Conservation (phyloP, 805 yeast genomes). For the Metschnikowia matae region DNA sequence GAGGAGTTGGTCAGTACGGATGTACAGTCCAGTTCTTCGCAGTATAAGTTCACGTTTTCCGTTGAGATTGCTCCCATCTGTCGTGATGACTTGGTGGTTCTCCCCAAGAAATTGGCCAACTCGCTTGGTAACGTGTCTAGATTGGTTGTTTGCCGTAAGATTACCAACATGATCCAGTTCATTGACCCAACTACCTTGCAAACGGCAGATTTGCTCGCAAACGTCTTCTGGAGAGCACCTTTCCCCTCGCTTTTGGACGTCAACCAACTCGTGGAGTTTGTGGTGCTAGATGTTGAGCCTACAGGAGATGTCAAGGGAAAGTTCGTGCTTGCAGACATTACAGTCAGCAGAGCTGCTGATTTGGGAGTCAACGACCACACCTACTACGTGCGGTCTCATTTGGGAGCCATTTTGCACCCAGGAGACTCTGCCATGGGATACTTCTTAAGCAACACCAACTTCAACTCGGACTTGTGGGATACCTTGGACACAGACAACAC, state of each 20-base stretch:
- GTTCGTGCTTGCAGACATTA: conserved; percentile 80
- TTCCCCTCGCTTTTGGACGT: conserved; percentile 74
- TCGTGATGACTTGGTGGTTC: conserved; percentile 90
- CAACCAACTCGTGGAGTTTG: conserved; percentile 74
- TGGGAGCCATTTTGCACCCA: conserved; percentile 92
- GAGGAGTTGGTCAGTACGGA: conserved; percentile 90
- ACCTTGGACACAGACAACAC: conserved; percentile 53
- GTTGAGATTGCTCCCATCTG: conserved; percentile 95
- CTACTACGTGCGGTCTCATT: conserved; percentile 81
- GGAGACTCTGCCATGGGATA: conserved; percentile 96
- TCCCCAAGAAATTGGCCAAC: conserved; percentile 83
- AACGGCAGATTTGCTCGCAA: conserved; percentile 66
- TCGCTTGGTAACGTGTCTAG: conserved; percentile 79
- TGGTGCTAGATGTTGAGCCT: conserved; percentile 92
- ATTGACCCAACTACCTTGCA: conserved; percentile 81
- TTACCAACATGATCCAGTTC: conserved; percentile 80
- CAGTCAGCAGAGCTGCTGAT: conserved; percentile 86
- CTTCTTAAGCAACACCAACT: conserved; percentile 77
- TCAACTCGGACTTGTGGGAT: conserved; percentile 85
- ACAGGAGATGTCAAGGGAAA: conserved; percentile 76
- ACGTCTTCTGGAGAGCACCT: conserved; percentile 76
- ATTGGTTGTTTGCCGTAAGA: conserved; percentile 77
- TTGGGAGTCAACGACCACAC: conserved; percentile 81
- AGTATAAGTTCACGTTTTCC: conserved; percentile 87
- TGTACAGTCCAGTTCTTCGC: conserved; percentile 83